Evolutionary conservation across 2,329 filamentous ascomycete species (phyloP).

Genomic region (Mariannaea sp.): DNA sequence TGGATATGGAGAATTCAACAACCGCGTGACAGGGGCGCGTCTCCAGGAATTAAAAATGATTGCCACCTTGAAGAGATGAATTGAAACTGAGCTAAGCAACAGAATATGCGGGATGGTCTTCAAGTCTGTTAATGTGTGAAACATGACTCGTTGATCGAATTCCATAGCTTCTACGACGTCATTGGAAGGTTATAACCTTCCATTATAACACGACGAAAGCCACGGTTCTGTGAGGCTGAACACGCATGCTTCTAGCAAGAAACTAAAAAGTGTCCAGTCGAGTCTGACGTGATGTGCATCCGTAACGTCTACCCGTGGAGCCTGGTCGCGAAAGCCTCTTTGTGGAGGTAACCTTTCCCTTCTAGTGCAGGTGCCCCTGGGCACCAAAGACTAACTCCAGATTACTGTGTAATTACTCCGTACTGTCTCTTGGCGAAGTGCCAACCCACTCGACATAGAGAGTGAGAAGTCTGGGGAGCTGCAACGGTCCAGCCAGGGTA

Average conservation of each 20-base stretch:
- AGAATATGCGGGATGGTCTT: too few relatives aligned
- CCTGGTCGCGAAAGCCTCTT: background rate
- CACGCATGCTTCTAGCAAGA: slow-evolving; percentile 1
- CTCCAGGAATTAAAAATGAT: slow-evolving; percentile 21
- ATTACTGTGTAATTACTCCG: background rate
- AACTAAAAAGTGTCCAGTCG: background rate
- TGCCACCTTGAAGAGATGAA: too few relatives aligned
- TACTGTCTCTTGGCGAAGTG: too few relatives aligned
- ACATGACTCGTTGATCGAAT: slow-evolving; percentile 2
- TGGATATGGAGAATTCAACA: slow-evolving; percentile 1
- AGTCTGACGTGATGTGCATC: background rate
- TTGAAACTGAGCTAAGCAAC: too few relatives aligned
- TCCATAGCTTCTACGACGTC: background rate
- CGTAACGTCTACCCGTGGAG: background rate
- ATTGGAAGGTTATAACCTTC: slow-evolving; percentile 6
- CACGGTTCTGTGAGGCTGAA: slow-evolving; percentile 11
- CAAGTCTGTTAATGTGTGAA: background rate
- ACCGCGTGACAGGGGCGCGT: background rate
- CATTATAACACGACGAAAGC: background rate
- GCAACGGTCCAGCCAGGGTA: background rate
- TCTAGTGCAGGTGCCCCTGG: slow-evolving; percentile 3
- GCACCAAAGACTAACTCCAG: background rate
- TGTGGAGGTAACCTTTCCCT: background rate
- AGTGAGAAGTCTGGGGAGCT: background rate
- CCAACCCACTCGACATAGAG: background rate